Base-by-base conservation (phyloP, 148 eudicot genomes). In the Rhododendron williamsianum region DNA sequence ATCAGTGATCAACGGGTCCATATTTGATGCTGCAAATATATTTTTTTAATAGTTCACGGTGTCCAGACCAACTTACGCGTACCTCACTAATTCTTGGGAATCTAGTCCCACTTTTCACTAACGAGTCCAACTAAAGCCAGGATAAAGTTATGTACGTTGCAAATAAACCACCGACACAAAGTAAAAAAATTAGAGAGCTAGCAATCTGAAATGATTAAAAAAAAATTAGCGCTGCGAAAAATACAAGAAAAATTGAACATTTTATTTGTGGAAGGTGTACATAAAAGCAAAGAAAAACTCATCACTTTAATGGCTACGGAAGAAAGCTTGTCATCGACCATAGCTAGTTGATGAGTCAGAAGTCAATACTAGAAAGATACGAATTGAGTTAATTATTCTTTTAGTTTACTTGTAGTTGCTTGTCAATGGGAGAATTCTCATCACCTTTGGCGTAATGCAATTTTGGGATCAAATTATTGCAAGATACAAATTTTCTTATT, bases 311-410 rank as follows among this genome's bases (percentile, higher is more conserved):
- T 54, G 58, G 58, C 19, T 15, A 54, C 58, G 5, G 58, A 54
- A 54, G 2, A 10, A 82, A 82, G 52, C 16, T 60, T 63, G 76
- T 38, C 21, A 41, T 8, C n/a, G 19, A 82, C 10, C 6, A 41
- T 41, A 41, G 45, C 45, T 63, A 7, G 76, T 63, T 82, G 84
- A 82, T 63, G 84, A 82, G 36, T 63, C 74, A 82, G 25, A n/a
- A 41, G 46, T 76, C 76, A 82, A 65, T 82, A 41, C 45, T 41
- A 43, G 13, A 23, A 82, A 41, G 67, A 23, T 65, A 9, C 0
- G 13, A 12, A 65, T 25, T 63, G 56, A 81, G 52, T 25, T 23
- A 51, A 11, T 74, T 36, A 38, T 18, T 33, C 30, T 18, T 80
- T 9, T 81, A 19, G 16, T 52, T 51, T 52, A 52, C 27, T 52